Percentiles rank a stretch among this genome's conserved stretches.
Conservation (phyloP, 495 filamentous ascomycete species). For the Aspergillus bertholletiae region DNA sequence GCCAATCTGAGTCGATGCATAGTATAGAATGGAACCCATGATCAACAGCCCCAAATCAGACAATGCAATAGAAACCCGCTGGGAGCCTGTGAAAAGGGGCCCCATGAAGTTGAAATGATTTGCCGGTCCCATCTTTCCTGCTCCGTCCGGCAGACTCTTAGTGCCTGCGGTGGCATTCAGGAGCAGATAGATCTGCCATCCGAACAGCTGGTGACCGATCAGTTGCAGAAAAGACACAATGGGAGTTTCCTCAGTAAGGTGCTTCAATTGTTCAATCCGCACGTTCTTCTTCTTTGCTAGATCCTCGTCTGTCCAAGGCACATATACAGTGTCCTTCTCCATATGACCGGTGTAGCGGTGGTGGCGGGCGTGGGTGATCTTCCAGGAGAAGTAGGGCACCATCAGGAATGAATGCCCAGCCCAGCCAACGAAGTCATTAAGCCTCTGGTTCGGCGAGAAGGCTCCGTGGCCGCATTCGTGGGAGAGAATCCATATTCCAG, state of each 20-base stretch:
- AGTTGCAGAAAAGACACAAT: slow-evolving; percentile 45
- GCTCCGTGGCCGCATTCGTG: slow-evolving; percentile 84
- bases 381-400: slow-evolving; percentile 75
- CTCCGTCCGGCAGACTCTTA: slow-evolving; percentile 41
- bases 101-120: slow-evolving; percentile 60
- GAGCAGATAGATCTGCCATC: slow-evolving; percentile 54
- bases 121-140: slow-evolving; percentile 38
- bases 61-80: slow-evolving; percentile 51
- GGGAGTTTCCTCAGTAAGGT: slow-evolving; percentile 56
- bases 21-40: slow-evolving; percentile 40
- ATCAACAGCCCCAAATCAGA: slow-evolving; percentile 57
- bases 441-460: slow-evolving; percentile 57
- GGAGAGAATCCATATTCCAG: slow-evolving; percentile 79
- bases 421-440: slow-evolving; percentile 69
- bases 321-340: slow-evolving; percentile 57
- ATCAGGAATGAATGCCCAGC: slow-evolving; percentile 60
- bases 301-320: slow-evolving; percentile 46
- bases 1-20: slow-evolving; percentile 43
- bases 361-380: slow-evolving; percentile 70
- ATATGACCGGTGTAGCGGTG: slow-evolving; percentile 62
- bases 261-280: slow-evolving; percentile 33
- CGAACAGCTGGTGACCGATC: slow-evolving; percentile 51
- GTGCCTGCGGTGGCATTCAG: slow-evolving; percentile 51
- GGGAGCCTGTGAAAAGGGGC: slow-evolving; percentile 58
- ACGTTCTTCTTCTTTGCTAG: slow-evolving; percentile 30